These are phyloP conservation scores for Fusarium tupiense DNA, from an alignment of 2,329 filamentous ascomycete genomes.

Conservation along the genomic window DNA sequence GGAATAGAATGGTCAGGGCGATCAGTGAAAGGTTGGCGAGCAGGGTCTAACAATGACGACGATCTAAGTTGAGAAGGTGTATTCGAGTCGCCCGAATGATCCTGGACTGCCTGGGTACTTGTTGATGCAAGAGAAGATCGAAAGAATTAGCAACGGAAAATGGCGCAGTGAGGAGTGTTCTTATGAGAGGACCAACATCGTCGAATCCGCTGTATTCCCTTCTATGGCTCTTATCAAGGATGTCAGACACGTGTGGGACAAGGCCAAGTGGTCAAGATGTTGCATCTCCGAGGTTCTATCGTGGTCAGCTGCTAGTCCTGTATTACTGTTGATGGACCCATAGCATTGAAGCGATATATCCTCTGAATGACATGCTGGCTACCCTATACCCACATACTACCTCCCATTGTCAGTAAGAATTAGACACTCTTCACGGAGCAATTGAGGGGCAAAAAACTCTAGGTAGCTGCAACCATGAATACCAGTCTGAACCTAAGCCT, in stretches of 20 bases:
- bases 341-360: background rate
- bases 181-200: background rate
- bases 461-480: background rate
- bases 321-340: background rate
- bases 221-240: background rate
- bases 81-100: background rate
- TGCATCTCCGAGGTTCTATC: background rate
- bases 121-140: background rate
- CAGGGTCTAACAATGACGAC: background rate
- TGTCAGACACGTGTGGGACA: background rate
- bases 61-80: conserved; percentile 9
- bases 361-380: background rate
- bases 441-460: background rate
- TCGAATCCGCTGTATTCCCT: background rate
- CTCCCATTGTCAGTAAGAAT: background rate
- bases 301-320: conserved; percentile 15
- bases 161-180: conserved; percentile 12
- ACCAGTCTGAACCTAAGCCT: background rate
- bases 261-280: conserved; percentile 1
- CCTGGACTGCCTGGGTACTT: background rate
- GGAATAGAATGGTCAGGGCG: background rate
- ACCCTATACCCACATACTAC: background rate
- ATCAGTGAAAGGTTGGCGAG: background rate
- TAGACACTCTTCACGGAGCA: background rate
- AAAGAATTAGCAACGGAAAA: conserved; percentile 5